Conservation (phyloP, 2,329 filamentous ascomycete genomes). For the Pseudopithomyces maydicus region DNA sequence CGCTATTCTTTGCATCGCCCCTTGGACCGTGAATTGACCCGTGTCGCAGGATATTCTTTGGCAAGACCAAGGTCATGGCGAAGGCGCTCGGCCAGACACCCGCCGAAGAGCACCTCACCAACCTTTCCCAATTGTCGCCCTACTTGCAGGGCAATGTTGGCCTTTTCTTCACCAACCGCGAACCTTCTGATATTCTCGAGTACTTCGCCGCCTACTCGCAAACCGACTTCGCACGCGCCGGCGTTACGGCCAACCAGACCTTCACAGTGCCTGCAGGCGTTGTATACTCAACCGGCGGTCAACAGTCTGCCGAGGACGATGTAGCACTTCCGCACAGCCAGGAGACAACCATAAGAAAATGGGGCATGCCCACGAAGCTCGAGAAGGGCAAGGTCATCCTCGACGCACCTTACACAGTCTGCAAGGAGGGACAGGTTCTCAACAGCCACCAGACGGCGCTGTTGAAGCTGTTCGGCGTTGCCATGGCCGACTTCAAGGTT, state of each 20-base stretch:
- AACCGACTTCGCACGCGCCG: constrained; percentile 90
- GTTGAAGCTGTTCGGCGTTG: constrained; percentile 91
- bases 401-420: constrained; percentile 74
- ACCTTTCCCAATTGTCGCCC: constrained; percentile 70
- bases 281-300: constrained; percentile 78
- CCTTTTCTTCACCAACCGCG: constrained; percentile 85
- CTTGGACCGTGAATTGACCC: constrained; percentile 15
- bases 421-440: constrained; percentile 80
- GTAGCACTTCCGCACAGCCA: constrained; percentile 84
- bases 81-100: constrained; percentile 83
- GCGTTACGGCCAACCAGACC: constrained; percentile 71
- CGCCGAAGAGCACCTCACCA: constrained; percentile 79
- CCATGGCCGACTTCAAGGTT: constrained; percentile 88
- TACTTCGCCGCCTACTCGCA: constrained; percentile 76
- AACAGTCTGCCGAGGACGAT: constrained; percentile 80
- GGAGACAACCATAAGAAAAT: constrained; percentile 86
- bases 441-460: constrained; percentile 92
- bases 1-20: constrained; percentile 26
- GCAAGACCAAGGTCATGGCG: constrained; percentile 99
- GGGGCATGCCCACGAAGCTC: constrained; percentile 88
- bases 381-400: constrained; percentile 86
- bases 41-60: constrained; percentile 82
- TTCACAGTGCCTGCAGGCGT: constrained; percentile 85
- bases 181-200: constrained; percentile 66
- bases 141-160: constrained; percentile 84